A percentile compares a stretch with the other conserved stretches of the same genome.
phyloP scores from a whole-genome alignment of 148 eudicot genomes.

The Chenopodium album region DNA sequence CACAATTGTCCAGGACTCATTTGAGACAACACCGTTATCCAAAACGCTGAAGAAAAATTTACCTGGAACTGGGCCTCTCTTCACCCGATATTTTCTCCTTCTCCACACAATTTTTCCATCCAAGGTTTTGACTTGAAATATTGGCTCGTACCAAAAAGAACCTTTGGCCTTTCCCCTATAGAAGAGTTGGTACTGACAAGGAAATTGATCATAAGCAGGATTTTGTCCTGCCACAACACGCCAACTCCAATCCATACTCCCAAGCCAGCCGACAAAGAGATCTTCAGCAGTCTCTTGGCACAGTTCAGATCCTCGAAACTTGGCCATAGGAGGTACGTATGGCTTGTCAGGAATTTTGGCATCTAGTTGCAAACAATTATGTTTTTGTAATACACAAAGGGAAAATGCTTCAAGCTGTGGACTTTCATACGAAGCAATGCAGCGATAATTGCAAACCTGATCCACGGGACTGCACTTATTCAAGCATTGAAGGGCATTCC shows the following conservation, averaged over 20 bases:
- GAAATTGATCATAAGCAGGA: conserved; percentile 94
- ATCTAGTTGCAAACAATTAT: conserved; percentile 81
- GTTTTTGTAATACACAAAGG: conserved; percentile 83
- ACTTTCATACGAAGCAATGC: conserved; percentile 93
- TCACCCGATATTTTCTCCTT: conserved; percentile 81
- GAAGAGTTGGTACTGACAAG: conserved; percentile 92
- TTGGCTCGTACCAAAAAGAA: conserved; percentile 97
- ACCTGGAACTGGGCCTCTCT: conserved; percentile 63
- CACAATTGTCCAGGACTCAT: conserved; percentile 93
- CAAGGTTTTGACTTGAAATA: conserved; percentile 82
- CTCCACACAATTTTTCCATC: conserved; percentile 85
- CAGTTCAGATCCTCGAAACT: conserved; percentile 51
- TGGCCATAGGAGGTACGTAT: conserved; percentile 57
- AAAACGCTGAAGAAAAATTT: conserved; percentile 85
- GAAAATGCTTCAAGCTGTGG: conserved; percentile 81
- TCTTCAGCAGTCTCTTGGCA: conserved; percentile 84
- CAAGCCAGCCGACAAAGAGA: conserved; percentile 89
- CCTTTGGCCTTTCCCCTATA: conserved; percentile 91
- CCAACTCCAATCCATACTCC: conserved; percentile 94
- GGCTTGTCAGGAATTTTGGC: conserved; percentile 83
- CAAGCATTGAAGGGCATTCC: conserved; percentile 93
- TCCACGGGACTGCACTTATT: conserved; percentile 94
- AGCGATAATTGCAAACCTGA: conserved; percentile 91
- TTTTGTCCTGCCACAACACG: conserved; percentile 96
- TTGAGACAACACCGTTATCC: conserved; percentile 96